These are phyloP conservation scores for Endocarpon pusillum DNA, from an alignment of 495 filamentous ascomycete species.

Conservation along the genomic window DNA sequence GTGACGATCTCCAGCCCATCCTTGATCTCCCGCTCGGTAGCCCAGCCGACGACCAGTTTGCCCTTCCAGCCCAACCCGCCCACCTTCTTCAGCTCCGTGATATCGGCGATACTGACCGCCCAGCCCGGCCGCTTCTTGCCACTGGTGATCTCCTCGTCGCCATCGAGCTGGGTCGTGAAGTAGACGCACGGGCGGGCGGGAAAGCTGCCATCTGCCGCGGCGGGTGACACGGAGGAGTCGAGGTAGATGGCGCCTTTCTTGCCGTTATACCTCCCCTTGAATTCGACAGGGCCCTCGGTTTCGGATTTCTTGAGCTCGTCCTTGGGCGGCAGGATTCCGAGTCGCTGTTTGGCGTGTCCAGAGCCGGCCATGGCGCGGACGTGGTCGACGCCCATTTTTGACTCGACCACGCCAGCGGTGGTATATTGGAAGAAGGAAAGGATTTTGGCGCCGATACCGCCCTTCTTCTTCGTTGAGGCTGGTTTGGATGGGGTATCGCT, in stretches of 20 bases:
- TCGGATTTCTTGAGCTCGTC: constrained; percentile 21
- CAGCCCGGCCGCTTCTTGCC: constrained; percentile 38
- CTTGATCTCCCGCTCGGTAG: constrained; percentile 53
- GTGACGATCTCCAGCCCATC: constrained; percentile 61
- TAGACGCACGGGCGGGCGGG: constrained; percentile 24
- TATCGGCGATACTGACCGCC: constrained; percentile 37
- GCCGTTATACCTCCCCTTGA: constrained; percentile 53
- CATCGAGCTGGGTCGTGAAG: constrained; percentile 32
- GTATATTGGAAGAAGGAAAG: constrained; percentile 53
- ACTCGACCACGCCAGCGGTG: constrained; percentile 46
- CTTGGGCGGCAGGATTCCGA: constrained; percentile 45
- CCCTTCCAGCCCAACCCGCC: constrained; percentile 82
- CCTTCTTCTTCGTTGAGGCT: constrained; percentile 17
- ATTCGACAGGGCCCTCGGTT: constrained; percentile 49
- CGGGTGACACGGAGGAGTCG: constrained; percentile 39
- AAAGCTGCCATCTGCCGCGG: constrained; percentile 27
- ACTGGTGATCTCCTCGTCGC: constrained; percentile 34
- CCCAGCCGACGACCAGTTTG: constrained; percentile 72
- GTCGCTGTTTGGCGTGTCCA: constrained; percentile 46
- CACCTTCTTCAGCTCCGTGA: constrained; percentile 59
- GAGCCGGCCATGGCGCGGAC: constrained; percentile 50
- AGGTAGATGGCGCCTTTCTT: constrained; percentile 58
- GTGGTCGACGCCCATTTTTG: constrained; percentile 52
- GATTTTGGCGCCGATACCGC: constrained; percentile 34
- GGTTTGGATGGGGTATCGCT: constrained; percentile 10